phyloP scores from a whole-genome alignment of 2,329 filamentous ascomycete genomes.

The Lithohypha guttulata region DNA sequence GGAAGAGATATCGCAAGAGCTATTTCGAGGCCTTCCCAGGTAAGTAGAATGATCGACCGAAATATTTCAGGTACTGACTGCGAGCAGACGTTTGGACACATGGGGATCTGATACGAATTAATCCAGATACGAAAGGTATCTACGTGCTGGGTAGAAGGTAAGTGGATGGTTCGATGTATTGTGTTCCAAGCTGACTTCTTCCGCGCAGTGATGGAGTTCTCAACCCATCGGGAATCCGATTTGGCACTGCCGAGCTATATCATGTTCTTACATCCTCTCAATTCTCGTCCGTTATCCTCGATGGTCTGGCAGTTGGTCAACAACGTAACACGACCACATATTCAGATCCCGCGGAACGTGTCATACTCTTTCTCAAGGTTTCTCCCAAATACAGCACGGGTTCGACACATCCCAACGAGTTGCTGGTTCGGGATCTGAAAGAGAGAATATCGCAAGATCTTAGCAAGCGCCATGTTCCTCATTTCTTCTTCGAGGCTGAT shows the following conservation, averaged over 20 bases:
- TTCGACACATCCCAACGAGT: conserved; percentile 12
- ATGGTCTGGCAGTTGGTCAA: conserved; percentile 11
- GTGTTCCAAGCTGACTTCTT: not conserved
- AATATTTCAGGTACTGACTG: not conserved
- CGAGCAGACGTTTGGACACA: conserved; percentile 59
- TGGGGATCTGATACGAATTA: conserved; percentile 63
- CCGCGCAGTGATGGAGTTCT: conserved; percentile 56
- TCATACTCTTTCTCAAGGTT: conserved; percentile 16
- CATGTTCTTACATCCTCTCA: conserved; percentile 45
- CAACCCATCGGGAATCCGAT: conserved; percentile 68
- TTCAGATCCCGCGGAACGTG: conserved; percentile 11
- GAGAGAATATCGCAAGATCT: conserved; percentile 53
- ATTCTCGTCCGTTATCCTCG: conserved; percentile 3
- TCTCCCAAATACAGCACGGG: not conserved
- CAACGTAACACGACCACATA: conserved; percentile 1
- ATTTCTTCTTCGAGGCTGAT: conserved; percentile 9
- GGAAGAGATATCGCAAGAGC: conserved; percentile 41
- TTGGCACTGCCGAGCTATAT: conserved; percentile 73
- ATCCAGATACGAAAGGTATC: conserved; percentile 52
- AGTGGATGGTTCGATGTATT: too few species aligned
- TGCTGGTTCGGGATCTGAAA: conserved; percentile 50
- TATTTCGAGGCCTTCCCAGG: conserved; percentile 17
- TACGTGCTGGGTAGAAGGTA: conserved; percentile 24
- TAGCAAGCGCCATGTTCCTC: conserved; percentile 34
- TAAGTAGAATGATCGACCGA: not conserved